Evolutionary conservation across 2,329 filamentous ascomycete species (phyloP).

Genomic region (Calycina herbarum): DNA sequence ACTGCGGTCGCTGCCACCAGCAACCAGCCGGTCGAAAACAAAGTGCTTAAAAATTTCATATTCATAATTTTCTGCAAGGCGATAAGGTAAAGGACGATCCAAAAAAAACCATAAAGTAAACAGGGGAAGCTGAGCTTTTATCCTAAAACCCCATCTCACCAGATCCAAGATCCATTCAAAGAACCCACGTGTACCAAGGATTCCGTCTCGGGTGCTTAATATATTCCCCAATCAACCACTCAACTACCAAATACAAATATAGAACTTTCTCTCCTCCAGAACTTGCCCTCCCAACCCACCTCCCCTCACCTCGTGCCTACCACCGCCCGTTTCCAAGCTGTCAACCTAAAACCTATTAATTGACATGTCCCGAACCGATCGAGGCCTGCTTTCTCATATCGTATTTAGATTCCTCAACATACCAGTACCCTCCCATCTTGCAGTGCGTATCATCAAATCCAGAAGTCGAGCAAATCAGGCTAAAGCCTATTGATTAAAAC

Average conservation of each 20-base stretch:
- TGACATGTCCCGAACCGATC: background rate
- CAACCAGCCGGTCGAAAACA: background rate
- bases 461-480: too few species aligned
- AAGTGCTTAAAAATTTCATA: background rate
- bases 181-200: background rate
- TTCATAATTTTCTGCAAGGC: background rate
- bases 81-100: background rate
- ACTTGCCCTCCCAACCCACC: background rate
- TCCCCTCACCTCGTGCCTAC: background rate
- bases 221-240: background rate
- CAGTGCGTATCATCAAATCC: too few species aligned
- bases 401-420: too few species aligned
- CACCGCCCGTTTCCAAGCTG: background rate
- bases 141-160: background rate
- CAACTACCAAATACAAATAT: background rate
- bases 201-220: background rate
- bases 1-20: background rate
- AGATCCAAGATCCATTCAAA: background rate
- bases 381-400: background rate
- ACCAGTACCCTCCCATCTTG: too few species aligned
- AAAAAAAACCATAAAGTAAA: background rate
- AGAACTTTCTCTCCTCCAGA: background rate
- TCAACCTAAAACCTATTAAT: constrained; percentile 1
- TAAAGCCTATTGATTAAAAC: too few species aligned
- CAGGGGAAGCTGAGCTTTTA: background rate